A percentile compares a stretch with the other conserved stretches of the same genome.
These are phyloP conservation scores for Yarrowia hollandica DNA, from an alignment of 805 yeast species.

Conservation along the genomic window DNA sequence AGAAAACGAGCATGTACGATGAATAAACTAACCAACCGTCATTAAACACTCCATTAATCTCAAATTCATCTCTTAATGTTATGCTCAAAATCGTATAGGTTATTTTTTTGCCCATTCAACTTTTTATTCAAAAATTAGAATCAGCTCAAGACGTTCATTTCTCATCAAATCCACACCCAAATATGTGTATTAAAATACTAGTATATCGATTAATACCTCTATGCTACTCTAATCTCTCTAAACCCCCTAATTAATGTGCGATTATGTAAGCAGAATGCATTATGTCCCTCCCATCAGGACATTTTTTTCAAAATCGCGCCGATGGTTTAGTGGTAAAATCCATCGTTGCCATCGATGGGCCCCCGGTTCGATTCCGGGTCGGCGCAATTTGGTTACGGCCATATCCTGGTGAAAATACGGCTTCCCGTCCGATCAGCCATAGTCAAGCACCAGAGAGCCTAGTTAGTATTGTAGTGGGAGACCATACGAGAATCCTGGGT, in stretches of 20 bases:
- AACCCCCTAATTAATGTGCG: neutral
- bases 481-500: constrained; percentile 26
- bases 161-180: neutral
- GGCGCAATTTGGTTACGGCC: constrained; percentile 20
- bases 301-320: neutral
- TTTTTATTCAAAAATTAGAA: too few relatives aligned
- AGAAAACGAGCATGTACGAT: neutral
- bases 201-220: too few relatives aligned
- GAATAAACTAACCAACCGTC: too few relatives aligned
- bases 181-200: neutral
- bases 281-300: neutral
- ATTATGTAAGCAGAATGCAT: neutral
- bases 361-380: constrained; percentile 25
- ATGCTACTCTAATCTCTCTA: neutral
- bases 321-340: constrained; percentile 23
- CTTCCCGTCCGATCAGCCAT: constrained; percentile 28
- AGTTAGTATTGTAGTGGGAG: constrained; percentile 26
- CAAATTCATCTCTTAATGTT: too few relatives aligned
- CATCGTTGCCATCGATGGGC: constrained; percentile 25
- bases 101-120: too few relatives aligned
- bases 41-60: too few relatives aligned
- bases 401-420: constrained; percentile 27
- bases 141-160: too few relatives aligned
- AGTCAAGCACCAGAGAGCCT: constrained; percentile 28
- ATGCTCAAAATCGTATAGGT: too few relatives aligned